phyloP scores from a whole-genome alignment of 441 rosid species.

The Pelargonium australe region DNA sequence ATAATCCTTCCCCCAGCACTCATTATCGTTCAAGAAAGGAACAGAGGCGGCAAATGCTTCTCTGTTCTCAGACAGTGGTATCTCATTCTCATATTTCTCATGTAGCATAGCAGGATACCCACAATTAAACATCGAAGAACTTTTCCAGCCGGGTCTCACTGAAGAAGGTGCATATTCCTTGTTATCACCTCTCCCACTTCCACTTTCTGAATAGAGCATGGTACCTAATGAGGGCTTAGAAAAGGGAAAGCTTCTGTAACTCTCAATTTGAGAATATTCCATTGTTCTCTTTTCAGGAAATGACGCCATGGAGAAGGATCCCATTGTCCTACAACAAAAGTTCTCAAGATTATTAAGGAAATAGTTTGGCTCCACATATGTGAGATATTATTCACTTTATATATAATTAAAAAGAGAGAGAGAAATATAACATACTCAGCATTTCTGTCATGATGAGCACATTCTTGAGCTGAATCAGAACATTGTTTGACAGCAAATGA shows the following conservation, averaged over 20 bases:
- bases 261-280: conserved; percentile 20
- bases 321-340: conserved; percentile 19
- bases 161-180: conserved; percentile 23
- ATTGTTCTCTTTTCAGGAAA: conserved; percentile 19
- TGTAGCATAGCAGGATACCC: conserved; percentile 18
- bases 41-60: conserved; percentile 19
- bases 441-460: conserved; percentile 22
- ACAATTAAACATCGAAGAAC: conserved; percentile 23
- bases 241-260: conserved; percentile 16
- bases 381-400: conserved; percentile 18
- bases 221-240: conserved; percentile 22
- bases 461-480: conserved; percentile 16
- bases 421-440: conserved; percentile 11
- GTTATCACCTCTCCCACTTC: conserved; percentile 17
- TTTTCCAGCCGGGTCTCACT: conserved; percentile 15
- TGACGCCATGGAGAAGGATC: conserved; percentile 11
- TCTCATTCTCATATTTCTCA: conserved; percentile 13
- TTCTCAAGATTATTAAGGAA: conserved; percentile 16
- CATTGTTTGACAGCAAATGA: conserved; percentile 15
- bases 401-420: not conserved
- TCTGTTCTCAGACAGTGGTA: conserved; percentile 20
- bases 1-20: conserved; percentile 17
- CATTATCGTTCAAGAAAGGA: conserved; percentile 18
- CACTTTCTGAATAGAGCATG: conserved; percentile 9
- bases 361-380: conserved; percentile 16